Percentiles rank a stretch among this genome's conserved stretches.
Evolutionary conservation across 2,329 filamentous ascomycete species (phyloP).

Genomic region (Paracoccidioides brasiliensis): DNA sequence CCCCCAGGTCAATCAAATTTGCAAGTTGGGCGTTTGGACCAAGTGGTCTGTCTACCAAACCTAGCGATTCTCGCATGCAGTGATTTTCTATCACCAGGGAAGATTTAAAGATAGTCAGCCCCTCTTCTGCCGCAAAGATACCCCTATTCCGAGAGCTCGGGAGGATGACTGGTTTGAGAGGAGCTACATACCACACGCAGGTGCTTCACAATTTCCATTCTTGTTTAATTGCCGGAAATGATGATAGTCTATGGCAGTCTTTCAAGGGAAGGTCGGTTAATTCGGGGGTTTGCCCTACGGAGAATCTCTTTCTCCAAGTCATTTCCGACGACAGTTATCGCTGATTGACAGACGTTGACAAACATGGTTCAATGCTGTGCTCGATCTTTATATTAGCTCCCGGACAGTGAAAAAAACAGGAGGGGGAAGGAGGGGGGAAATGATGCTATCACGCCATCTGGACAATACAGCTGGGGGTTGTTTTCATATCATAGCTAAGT

Average conservation of each 20-base stretch:
- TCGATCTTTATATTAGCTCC: not conserved
- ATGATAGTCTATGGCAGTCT: not conserved
- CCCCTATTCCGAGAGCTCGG: not conserved
- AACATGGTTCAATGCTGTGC: not conserved
- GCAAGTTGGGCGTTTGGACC: not conserved
- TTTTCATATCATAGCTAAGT: too few species aligned
- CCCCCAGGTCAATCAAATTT: not conserved
- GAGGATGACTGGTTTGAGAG: not conserved
- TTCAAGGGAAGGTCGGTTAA: not conserved
- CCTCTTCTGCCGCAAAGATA: not conserved
- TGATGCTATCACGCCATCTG: not conserved
- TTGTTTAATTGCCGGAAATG: not conserved
- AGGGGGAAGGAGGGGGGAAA: not conserved
- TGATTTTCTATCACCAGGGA: not conserved
- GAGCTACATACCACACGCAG: not conserved
- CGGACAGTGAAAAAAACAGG: too few species aligned
- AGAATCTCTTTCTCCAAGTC: not conserved
- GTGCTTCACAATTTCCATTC: not conserved
- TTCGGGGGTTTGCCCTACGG: not conserved
- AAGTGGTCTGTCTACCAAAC: not conserved
- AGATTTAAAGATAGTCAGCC: not conserved
- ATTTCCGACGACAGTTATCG: not conserved
- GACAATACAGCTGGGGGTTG: not conserved
- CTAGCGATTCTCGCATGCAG: not conserved
- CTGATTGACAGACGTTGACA: not conserved